Evolutionary conservation across 2,329 filamentous ascomycete genomes (phyloP), one percentile per base, ranked within the genome.

Genomic region (Arthrobotrys megalospora): DNA sequence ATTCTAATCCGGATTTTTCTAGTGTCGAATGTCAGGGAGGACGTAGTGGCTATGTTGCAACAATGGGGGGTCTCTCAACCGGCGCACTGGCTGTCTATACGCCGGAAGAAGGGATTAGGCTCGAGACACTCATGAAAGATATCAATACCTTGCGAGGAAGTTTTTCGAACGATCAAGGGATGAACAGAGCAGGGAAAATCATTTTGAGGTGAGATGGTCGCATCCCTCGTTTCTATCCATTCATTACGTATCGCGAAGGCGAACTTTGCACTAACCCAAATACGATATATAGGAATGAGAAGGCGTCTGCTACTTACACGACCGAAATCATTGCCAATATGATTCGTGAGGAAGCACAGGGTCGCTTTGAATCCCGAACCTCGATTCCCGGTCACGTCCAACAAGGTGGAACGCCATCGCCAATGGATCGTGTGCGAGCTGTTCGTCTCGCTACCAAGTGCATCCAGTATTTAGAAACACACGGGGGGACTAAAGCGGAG

Each of bases 251-350:
- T 7, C 11, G 24, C n/a, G 6, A n/a, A 48, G 5, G 12, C 14
- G 2, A 3, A n/a, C 28, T 32, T 8, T 6, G 24, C 6, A 11
- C 38, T 36, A 28, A 34, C 48, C 34, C n/a, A 47, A 48, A 45
- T 47, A 38, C 64, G 45, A n/a, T 28, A 34, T 24, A 11, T 19
- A 81, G 81, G 52, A 98, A 98, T 85, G 96, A 99, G 85, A 94
- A 94, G 85, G 92, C 96, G 6, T 96, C 93, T 82, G 90, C 89
- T 82, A 94, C 94, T 14, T 98, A 97, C 87, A 93, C 89, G 62
- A 97, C 96, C 16, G 94, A 97, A 84, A 89, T 97, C 73, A 95
- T 99, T 82, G 94, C 95, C 38, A 92, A 95, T 83, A 97, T 98
- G 85, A 97, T 99, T 85, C 92, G 92, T 75, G 94, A 97, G 81